Percentiles rank a stretch among this genome's conserved stretches.
Evolutionary conservation across 306 rosid species (phyloP).

Genomic region (Vicia faba): DNA sequence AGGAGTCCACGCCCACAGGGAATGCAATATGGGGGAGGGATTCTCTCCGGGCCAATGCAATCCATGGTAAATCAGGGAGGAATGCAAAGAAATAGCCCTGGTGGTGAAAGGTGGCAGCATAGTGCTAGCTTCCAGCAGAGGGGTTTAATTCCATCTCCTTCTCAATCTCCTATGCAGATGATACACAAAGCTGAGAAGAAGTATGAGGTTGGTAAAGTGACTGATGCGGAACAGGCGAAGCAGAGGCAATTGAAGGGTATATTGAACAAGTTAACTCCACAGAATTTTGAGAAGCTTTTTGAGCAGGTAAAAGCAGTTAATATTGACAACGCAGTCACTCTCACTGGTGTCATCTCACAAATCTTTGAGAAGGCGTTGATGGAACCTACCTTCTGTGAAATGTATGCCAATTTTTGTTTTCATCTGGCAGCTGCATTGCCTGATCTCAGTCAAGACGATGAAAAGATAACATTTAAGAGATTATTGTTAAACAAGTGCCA

Average conservation of each 20-base stretch:
- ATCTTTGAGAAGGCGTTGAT: slow-evolving; percentile 92
- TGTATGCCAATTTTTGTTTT: slow-evolving; percentile 90
- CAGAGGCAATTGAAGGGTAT: slow-evolving; percentile 94
- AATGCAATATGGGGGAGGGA: slow-evolving; percentile 60
- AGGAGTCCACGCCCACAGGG: slow-evolving; percentile 62
- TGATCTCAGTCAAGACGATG: slow-evolving; percentile 75
- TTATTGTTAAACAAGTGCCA: slow-evolving; percentile 91
- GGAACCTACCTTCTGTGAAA: slow-evolving; percentile 99
- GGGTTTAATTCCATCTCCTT: slow-evolving; percentile 80
- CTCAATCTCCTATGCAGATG: slow-evolving; percentile 56
- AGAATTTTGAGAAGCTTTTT: slow-evolving; percentile 88
- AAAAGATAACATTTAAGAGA: slow-evolving; percentile 87
- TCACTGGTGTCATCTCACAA: slow-evolving; percentile 90
- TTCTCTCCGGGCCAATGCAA: slow-evolving; percentile 81
- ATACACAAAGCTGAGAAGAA: slow-evolving; percentile 96
- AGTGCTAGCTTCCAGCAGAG: slow-evolving; percentile 61
- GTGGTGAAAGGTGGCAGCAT: slow-evolving; percentile 87
- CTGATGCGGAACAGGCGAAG: slow-evolving; percentile 78
- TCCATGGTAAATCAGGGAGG: slow-evolving; percentile 74
- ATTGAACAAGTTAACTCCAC: slow-evolving; percentile 90
- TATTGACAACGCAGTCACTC: slow-evolving; percentile 71
- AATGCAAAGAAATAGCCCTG: slow-evolving; percentile 68
- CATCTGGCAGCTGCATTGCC: slow-evolving; percentile 77
- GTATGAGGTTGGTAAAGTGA: slow-evolving; percentile 87
- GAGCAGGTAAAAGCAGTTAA: slow-evolving; percentile 94